These are phyloP conservation scores for Mycena indigotica DNA, from an alignment of 768 basidiomycete species.

Conservation along the genomic window DNA sequence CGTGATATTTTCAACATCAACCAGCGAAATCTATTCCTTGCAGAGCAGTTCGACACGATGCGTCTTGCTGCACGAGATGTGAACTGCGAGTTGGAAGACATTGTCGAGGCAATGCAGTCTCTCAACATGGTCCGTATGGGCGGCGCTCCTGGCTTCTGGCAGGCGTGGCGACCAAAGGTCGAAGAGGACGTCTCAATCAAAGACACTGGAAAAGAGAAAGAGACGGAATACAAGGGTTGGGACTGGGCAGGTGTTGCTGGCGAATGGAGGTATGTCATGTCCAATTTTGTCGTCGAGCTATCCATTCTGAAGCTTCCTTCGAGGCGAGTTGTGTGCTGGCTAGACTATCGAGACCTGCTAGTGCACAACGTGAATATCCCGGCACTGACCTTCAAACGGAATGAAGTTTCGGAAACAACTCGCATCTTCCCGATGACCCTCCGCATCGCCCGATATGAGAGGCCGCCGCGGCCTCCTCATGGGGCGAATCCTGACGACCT, in stretches of 20 bases:
- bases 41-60: neutral
- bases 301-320: neutral
- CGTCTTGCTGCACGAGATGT: conserved; percentile 17
- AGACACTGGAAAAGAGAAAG: conserved; percentile 27
- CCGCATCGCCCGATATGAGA: conserved; percentile 41
- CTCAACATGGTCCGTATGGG: conserved; percentile 44
- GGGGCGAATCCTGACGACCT: conserved; percentile 27
- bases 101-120: conserved; percentile 32
- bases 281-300: neutral
- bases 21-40: neutral
- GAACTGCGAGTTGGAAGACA: conserved; percentile 8
- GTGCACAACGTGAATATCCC: conserved; percentile 5
- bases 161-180: conserved; percentile 23
- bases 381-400: conserved; percentile 20
- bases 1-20: conserved; percentile 35
- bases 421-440: conserved; percentile 57
- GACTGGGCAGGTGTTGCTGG: conserved; percentile 63
- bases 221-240: conserved; percentile 41
- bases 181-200: conserved; percentile 16
- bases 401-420: conserved; percentile 44
- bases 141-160: conserved; percentile 45
- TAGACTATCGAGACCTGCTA: conserved; percentile 58
- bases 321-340: conserved; percentile 61
- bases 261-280: conserved; percentile 54
- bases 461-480: conserved; percentile 27